Evolutionary conservation across 2,329 filamentous ascomycete genomes (phyloP), one percentile per base, ranked within the genome.

Genomic region (Colletotrichum sp.): DNA sequence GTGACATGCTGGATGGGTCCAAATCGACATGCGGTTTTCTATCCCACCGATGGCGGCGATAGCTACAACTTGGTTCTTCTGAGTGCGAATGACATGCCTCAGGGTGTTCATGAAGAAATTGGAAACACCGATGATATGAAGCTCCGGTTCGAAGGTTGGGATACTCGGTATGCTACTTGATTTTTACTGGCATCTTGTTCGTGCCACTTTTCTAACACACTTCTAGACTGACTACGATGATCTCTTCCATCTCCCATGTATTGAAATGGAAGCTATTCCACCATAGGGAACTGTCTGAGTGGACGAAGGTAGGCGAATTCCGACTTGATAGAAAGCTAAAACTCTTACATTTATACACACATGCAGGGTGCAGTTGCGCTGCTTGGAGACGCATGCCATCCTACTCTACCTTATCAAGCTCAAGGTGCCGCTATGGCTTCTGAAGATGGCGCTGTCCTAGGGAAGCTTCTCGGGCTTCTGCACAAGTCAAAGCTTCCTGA

Each of bases 391-490:
- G 75, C 75, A 4, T 69, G 66, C 8, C 36, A 73, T 36, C 71
- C 79, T 12, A 78, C 78, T 28, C 62, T 77, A 8, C 79, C 80
- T 2, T 78, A 81, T 55, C 77, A 80, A 32, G 79, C 73, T 13
- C 80, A 81, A 49, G 79, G 79, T 5, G 79, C 78, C 7, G 80
- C 80, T 36, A 77, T 78, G 71, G 77, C 76, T 21, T 75, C 78
- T 49, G 79, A 81, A 49, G 80, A 81, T 36, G 80, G 74, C 5
- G 74, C 78, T 24, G 49, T 80, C 5, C 66, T 81, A 12, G 78
- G 77, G 18, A 74, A 72, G 2, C 77, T 81, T 26, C 92, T 49
- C 36, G 62, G 62, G 12, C 63, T 66, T 34, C 32, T 44, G 18
- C 39, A 30, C 32, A 39, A 52, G 18, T 44, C 30, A 16, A 66